These are phyloP conservation scores for Geotrichum reessii DNA, from an alignment of 1,139 yeast genomes.

Conservation along the genomic window DNA sequence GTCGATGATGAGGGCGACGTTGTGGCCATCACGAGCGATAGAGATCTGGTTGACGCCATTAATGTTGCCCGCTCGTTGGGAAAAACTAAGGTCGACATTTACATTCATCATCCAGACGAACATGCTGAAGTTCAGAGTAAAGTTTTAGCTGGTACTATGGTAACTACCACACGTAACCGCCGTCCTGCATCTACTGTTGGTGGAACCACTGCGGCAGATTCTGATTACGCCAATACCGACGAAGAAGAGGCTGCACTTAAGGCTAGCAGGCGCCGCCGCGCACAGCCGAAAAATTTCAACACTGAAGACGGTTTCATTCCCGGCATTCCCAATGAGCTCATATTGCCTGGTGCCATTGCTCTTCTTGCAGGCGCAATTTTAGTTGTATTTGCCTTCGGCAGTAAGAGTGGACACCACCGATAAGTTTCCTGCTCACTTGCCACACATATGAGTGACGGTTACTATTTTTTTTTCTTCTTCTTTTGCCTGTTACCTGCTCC, in stretches of 20 bases:
- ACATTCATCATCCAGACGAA: slow-evolving; percentile 63
- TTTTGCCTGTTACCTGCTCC: no score
- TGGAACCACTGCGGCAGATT: slow-evolving; percentile 11
- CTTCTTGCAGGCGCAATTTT: slow-evolving; percentile 57
- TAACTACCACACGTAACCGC: slow-evolving; percentile 13
- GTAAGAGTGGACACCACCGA: slow-evolving; percentile 8
- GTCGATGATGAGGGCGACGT: slow-evolving; percentile 82
- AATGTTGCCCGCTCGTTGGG: slow-evolving; percentile 46
- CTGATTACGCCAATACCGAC: slow-evolving; percentile 8
- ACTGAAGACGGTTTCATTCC: slow-evolving; percentile 39
- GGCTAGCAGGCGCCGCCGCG: slow-evolving; percentile 21
- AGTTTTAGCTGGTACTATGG: slow-evolving; percentile 6
- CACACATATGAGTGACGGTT: no score
- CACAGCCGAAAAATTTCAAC: slow-evolving; percentile 18
- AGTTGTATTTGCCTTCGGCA: slow-evolving; percentile 45
- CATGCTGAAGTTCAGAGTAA: slow-evolving; percentile 30
- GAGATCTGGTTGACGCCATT: slow-evolving; percentile 69
- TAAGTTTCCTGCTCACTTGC: neutral
- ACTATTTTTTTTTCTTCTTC: no score
- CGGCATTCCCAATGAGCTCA: slow-evolving; percentile 54
- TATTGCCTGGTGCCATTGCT: slow-evolving; percentile 60
- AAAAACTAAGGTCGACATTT: slow-evolving; percentile 63
- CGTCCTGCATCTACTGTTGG: slow-evolving; percentile 18
- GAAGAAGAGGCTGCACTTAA: slow-evolving; percentile 9
- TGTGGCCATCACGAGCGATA: slow-evolving; percentile 68